phyloP scores from a whole-genome alignment of 2,329 filamentous ascomycete species.

The Aspergillus sojae region DNA sequence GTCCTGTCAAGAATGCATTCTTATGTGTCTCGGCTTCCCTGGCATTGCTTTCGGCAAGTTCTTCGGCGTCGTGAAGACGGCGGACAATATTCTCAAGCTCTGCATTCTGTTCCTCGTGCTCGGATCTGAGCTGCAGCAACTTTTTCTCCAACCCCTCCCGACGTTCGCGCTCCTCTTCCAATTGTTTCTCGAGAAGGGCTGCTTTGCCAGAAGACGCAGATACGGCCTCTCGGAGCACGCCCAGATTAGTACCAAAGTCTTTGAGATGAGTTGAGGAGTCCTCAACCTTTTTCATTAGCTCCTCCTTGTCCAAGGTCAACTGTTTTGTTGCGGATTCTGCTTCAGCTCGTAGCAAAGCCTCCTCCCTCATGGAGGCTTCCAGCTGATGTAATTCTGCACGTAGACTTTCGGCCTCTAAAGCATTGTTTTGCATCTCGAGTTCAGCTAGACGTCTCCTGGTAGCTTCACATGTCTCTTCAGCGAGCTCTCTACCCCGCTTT shows the following conservation, averaged over 20 bases:
- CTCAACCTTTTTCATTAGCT: constrained; percentile 69
- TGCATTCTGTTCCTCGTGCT: constrained; percentile 77
- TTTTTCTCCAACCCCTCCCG: constrained; percentile 77
- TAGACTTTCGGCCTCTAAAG: constrained; percentile 81
- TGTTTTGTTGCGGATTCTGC: constrained; percentile 73
- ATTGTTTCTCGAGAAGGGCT: constrained; percentile 73
- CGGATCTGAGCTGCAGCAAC: constrained; percentile 72
- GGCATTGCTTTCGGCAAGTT: constrained; percentile 83
- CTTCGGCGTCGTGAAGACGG: constrained; percentile 80
- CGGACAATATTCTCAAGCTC: constrained; percentile 77
- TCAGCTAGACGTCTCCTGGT: constrained; percentile 82
- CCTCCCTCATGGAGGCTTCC: constrained; percentile 77
- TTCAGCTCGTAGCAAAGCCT: constrained; percentile 76
- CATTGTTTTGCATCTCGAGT: constrained; percentile 80
- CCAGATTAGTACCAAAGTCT: constrained; percentile 71
- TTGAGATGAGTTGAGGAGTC: constrained; percentile 68
- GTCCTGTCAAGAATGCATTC: constrained; percentile 76
- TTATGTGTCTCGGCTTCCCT: constrained; percentile 85
- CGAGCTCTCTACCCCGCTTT: constrained; percentile 75
- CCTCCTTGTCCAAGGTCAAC: constrained; percentile 82
- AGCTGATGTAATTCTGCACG: constrained; percentile 81
- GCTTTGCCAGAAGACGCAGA: constrained; percentile 77
- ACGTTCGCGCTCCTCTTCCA: constrained; percentile 75
- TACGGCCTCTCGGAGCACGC: constrained; percentile 76
- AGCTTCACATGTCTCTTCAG: constrained; percentile 83